These are phyloP conservation scores for Fragaria iinumae DNA, from an alignment of 306 rosid genomes.

Conservation along the genomic window DNA sequence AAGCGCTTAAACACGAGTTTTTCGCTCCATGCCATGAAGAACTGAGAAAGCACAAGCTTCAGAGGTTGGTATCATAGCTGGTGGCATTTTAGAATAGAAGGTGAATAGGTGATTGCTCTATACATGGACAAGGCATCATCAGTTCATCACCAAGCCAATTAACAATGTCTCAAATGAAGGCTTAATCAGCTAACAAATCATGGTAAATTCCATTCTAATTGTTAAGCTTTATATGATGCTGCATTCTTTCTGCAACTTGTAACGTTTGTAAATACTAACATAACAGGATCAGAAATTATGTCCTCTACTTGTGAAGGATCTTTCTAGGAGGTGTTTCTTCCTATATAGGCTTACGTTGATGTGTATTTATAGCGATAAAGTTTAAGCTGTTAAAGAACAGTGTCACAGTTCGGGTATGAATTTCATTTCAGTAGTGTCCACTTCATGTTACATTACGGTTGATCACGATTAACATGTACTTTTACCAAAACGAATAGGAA, in stretches of 20 bases:
- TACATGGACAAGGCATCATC: slow-evolving; percentile 14
- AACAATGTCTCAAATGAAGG: slow-evolving; percentile 10
- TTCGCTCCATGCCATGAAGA: slow-evolving; percentile 45
- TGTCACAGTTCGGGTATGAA: neutral
- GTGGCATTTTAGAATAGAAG: slow-evolving; percentile 11
- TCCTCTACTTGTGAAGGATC: too few relatives aligned
- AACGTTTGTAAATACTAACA: neutral
- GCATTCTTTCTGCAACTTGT: neutral
- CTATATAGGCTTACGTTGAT: too few relatives aligned
- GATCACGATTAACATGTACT: neutral
- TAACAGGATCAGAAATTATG: neutral
- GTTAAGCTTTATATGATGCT: neutral
- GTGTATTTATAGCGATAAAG: neutral
- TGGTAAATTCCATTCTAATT: neutral
- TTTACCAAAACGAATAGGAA: neutral
- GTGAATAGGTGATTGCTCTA: neutral
- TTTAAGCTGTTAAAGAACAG: neutral
- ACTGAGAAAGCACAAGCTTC: slow-evolving; percentile 42
- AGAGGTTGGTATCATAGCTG: slow-evolving; percentile 22
- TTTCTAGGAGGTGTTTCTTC: too few relatives aligned
- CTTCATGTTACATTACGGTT: neutral
- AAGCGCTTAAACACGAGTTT: slow-evolving; percentile 60
- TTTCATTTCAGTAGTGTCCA: neutral
- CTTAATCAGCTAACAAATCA: slow-evolving; percentile 1
- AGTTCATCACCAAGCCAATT: neutral